A percentile compares a stretch with the other conserved stretches of the same genome.
These are phyloP conservation scores for Agaricus bisporus DNA, from an alignment of 768 basidiomycete genomes.

Conservation along the genomic window DNA sequence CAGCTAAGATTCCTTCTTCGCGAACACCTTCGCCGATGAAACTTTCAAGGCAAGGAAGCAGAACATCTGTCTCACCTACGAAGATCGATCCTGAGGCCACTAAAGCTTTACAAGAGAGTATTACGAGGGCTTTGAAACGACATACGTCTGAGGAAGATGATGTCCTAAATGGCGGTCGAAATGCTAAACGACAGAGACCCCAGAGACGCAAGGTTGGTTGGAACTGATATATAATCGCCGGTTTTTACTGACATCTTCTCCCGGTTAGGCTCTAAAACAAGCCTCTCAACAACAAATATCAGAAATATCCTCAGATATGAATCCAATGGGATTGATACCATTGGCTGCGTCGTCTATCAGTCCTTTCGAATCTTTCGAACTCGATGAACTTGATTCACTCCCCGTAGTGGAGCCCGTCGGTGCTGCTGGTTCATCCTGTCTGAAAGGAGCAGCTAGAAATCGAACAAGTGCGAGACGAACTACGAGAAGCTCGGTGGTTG, in stretches of 20 bases:
- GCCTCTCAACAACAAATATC: constrained; percentile 23
- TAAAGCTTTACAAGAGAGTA: constrained; percentile 62
- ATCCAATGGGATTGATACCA: not conserved
- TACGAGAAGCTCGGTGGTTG: constrained; percentile 13
- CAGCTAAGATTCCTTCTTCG: constrained; percentile 52
- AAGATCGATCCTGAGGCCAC: constrained; percentile 43
- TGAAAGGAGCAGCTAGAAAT: not conserved
- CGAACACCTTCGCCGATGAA: constrained; percentile 51
- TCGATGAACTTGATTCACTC: constrained; percentile 3
- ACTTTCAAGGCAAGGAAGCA: constrained; percentile 17
- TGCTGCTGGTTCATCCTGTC: not conserved
- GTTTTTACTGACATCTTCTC: not conserved
- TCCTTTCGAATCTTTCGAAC: constrained; percentile 21
- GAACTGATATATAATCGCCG: not conserved
- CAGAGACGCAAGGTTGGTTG: constrained; percentile 28
- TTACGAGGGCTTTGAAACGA: constrained; percentile 64
- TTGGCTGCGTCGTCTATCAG: constrained; percentile 18
- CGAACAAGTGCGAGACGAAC: constrained; percentile 15
- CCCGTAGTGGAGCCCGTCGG: constrained; percentile 1
- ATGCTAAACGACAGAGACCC: constrained; percentile 29
- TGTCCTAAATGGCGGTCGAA: constrained; percentile 10
- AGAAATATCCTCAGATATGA: not conserved
- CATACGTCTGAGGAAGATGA: constrained; percentile 37
- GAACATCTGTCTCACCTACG: constrained; percentile 31
- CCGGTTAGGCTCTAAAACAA: constrained; percentile 29